Percentiles rank a stretch among this genome's conserved stretches.
Evolutionary conservation across 345 rosid species (phyloP).

Genomic region (Sisymbrium irio): DNA sequence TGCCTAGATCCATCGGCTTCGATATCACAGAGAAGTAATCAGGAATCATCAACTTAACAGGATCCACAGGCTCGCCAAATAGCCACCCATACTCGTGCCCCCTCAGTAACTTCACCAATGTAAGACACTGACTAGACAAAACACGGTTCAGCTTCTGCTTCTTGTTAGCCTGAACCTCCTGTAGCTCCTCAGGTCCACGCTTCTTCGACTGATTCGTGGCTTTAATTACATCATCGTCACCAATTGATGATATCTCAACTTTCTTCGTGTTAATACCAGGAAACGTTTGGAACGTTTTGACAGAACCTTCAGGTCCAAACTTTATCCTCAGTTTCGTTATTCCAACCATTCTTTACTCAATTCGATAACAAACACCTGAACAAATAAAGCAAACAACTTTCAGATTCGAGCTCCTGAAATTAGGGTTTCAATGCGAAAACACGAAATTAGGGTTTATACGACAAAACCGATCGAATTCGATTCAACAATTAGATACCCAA

Average conservation of each 20-base stretch:
- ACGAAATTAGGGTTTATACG: background rate
- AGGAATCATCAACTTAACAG: slow-evolving; percentile 56
- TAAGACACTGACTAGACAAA: slow-evolving; percentile 49
- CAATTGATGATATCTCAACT: slow-evolving; percentile 7
- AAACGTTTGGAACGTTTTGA: background rate
- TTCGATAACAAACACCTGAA: background rate
- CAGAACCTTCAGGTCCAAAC: slow-evolving; percentile 40
- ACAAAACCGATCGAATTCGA: background rate
- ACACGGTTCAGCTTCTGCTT: slow-evolving; percentile 56
- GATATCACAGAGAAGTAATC: slow-evolving; percentile 73
- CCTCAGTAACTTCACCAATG: slow-evolving; percentile 45
- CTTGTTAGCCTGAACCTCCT: slow-evolving; percentile 45
- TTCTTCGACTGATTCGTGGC: slow-evolving; percentile 30
- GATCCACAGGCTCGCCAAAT: slow-evolving; percentile 76
- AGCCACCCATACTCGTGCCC: slow-evolving; percentile 50
- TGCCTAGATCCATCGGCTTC: slow-evolving; percentile 89
- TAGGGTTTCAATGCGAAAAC: background rate
- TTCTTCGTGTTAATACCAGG: slow-evolving; percentile 6
- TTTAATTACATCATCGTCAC: slow-evolving; percentile 22
- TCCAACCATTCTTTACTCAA: slow-evolving; percentile 17
- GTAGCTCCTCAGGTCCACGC: slow-evolving; percentile 37
- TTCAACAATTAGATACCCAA: background rate
- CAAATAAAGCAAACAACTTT: background rate
- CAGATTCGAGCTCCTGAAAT: background rate
- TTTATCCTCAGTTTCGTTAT: slow-evolving; percentile 58